Conservation (phyloP, 495 filamentous ascomycete genomes). For the Hamigera avellanea region DNA sequence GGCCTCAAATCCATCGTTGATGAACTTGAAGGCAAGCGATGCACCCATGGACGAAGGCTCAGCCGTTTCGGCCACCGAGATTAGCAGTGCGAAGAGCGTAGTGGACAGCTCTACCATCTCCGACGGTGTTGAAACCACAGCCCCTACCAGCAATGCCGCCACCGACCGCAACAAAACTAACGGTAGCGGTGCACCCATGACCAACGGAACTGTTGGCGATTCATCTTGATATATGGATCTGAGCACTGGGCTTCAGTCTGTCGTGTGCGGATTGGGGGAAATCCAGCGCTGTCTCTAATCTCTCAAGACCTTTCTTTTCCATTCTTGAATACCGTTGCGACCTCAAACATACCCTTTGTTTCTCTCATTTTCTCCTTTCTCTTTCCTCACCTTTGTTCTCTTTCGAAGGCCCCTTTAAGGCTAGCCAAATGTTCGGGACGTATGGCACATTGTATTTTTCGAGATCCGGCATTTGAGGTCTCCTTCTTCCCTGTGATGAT, state of each 20-base stretch:
- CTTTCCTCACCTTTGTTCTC: not conserved
- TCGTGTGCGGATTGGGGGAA: not conserved
- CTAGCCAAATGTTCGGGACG: too few species aligned
- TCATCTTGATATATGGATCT: conserved; percentile 11
- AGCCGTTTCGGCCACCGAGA: conserved; percentile 1
- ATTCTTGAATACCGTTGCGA: not conserved
- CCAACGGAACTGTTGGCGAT: conserved; percentile 24
- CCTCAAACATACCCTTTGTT: not conserved
- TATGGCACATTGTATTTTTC: too few species aligned
- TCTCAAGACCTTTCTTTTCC: not conserved
- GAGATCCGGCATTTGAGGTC: not conserved
- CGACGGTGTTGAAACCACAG: not conserved
- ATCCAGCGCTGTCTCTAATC: too few species aligned
- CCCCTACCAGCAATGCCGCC: not conserved
- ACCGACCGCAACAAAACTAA: conserved; percentile 4
- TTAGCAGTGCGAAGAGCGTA: conserved; percentile 2
- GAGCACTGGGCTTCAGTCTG: not conserved
- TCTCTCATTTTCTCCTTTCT: conserved; percentile 1
- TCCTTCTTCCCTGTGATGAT: conserved; percentile 1
- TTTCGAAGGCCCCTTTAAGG: not conserved
- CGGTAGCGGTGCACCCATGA: conserved; percentile 10
- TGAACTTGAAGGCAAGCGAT: conserved; percentile 10
- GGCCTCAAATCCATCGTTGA: conserved; percentile 6
- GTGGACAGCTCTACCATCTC: conserved; percentile 3
- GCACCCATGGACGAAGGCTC: conserved; percentile 6